Evolutionary conservation across 2,329 filamentous ascomycete genomes (phyloP).

Genomic region (Stagonosporopsis chrysanthemi): DNA sequence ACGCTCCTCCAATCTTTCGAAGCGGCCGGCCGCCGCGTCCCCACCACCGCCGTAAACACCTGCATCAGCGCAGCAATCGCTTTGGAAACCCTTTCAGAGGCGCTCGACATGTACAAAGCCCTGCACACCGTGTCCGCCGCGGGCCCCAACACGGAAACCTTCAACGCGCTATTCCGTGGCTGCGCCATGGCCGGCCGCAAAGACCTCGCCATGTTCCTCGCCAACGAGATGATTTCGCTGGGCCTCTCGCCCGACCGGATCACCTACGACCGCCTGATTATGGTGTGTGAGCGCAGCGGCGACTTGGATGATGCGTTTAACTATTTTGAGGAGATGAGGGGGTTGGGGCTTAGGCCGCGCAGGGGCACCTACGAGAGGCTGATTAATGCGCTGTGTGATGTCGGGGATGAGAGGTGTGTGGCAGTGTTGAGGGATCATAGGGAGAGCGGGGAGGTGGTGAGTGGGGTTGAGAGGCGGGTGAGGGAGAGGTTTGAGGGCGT

Average conservation of each 20-base stretch:
- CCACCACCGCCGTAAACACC: constrained; percentile 59
- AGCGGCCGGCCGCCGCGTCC: constrained; percentile 57
- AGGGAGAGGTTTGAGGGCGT: constrained; percentile 21
- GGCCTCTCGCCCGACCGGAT: constrained; percentile 61
- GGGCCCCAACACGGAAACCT: constrained; percentile 61
- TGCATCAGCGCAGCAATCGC: constrained; percentile 62
- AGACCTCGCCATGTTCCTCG: constrained; percentile 66
- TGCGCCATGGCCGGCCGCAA: constrained; percentile 56
- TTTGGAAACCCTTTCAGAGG: constrained; percentile 56
- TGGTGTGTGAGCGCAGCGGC: constrained; percentile 58
- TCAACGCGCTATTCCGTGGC: constrained; percentile 66
- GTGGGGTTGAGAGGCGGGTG: constrained; percentile 23
- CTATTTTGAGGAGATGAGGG: constrained; percentile 61
- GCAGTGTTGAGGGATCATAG: constrained; percentile 29
- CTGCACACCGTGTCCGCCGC: constrained; percentile 60
- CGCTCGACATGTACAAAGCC: constrained; percentile 67
- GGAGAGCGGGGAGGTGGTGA: constrained; percentile 22
- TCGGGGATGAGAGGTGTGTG: constrained; percentile 30
- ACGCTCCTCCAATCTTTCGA: constrained; percentile 64
- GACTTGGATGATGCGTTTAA: constrained; percentile 56
- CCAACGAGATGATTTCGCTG: constrained; percentile 67
- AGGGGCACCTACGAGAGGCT: constrained; percentile 28
- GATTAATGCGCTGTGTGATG: constrained; percentile 19
- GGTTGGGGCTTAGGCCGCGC: constrained; percentile 21
- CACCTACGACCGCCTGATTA: constrained; percentile 69